These are phyloP conservation scores for Tripterygium wilfordii DNA, from an alignment of 177 flowering plant genomes.

Conservation along the genomic window DNA sequence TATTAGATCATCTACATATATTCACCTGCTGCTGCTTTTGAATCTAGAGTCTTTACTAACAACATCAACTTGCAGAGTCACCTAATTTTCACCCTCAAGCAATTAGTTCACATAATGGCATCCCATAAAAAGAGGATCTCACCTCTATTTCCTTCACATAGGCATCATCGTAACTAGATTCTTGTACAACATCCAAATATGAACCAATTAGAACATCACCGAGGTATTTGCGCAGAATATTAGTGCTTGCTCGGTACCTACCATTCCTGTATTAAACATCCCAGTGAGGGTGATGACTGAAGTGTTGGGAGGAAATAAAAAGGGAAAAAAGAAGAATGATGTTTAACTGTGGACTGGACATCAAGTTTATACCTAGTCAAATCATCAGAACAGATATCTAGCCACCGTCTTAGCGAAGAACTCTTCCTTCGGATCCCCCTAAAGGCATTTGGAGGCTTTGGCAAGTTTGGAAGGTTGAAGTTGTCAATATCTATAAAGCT, in stretches of 20 bases:
- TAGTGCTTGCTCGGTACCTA: slow-evolving; percentile 38
- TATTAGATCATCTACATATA: too few relatives aligned
- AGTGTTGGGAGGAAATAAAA: not conserved
- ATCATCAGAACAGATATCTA: slow-evolving; percentile 76
- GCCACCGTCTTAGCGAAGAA: slow-evolving; percentile 83
- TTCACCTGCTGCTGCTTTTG: too few relatives aligned
- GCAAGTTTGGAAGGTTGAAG: slow-evolving; percentile 59
- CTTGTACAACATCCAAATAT: slow-evolving; percentile 62
- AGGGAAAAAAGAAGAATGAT: too few relatives aligned
- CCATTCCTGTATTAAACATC: slow-evolving; percentile 51
- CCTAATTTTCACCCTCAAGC: too few relatives aligned
- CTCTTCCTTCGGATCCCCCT: slow-evolving; percentile 71
- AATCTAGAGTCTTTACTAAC: too few relatives aligned
- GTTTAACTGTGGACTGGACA: too few relatives aligned
- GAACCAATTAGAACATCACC: slow-evolving; percentile 89
- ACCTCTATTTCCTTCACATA: slow-evolving; percentile 92
- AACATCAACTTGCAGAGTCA: too few relatives aligned
- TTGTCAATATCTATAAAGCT: slow-evolving; percentile 34
- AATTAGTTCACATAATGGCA: not conserved
- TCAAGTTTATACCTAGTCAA: slow-evolving; percentile 58
- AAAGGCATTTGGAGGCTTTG: slow-evolving; percentile 73
- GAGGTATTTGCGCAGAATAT: slow-evolving; percentile 82
- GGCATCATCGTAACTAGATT: slow-evolving; percentile 63
- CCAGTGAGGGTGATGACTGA: not conserved
- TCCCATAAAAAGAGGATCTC: slow-evolving; percentile 1